A percentile compares a stretch with the other conserved stretches of the same genome.
These are phyloP conservation scores for Apiotrichum mycotoxinovorans DNA, from an alignment of 1,284 basidiomycete genomes.

Conservation along the genomic window DNA sequence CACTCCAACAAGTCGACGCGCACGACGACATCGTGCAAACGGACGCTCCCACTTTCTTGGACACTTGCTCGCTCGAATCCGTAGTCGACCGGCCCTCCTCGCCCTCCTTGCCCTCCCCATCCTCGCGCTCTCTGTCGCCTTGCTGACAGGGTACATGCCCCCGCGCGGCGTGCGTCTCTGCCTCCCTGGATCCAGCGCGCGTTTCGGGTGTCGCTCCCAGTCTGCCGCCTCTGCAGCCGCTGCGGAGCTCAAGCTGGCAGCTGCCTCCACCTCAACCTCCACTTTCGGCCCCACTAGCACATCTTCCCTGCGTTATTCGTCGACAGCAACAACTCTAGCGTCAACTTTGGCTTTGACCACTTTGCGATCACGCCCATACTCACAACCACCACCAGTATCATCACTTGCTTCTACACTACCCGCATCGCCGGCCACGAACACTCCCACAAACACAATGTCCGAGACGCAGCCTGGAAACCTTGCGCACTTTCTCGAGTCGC, in stretches of 20 bases:
- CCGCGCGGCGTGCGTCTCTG: not conserved
- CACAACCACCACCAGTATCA: conserved; percentile 7
- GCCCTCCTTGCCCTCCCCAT: not conserved
- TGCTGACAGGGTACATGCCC: not conserved
- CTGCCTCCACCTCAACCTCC: not conserved
- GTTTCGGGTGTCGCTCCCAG: not conserved
- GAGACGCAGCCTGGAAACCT: conserved; percentile 22
- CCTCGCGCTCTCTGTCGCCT: not conserved
- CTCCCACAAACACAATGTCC: not conserved
- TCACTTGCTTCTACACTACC: not conserved
- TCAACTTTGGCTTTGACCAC: not conserved
- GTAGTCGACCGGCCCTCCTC: no score
- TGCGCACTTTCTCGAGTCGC: conserved; percentile 48
- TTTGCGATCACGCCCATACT: no score
- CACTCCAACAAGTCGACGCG: no score
- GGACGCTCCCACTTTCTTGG: not conserved
- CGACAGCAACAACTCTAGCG: not conserved
- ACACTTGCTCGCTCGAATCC: not conserved
- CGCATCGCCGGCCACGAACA: no score
- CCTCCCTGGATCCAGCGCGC: not conserved
- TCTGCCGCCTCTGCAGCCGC: not conserved
- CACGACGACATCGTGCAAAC: no score
- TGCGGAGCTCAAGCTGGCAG: not conserved
- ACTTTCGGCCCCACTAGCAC: not conserved
- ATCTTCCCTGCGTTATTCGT: not conserved